Conservation (phyloP, 352 stramenopile genomes). For the Globisporangium rhizosaccharum region DNA sequence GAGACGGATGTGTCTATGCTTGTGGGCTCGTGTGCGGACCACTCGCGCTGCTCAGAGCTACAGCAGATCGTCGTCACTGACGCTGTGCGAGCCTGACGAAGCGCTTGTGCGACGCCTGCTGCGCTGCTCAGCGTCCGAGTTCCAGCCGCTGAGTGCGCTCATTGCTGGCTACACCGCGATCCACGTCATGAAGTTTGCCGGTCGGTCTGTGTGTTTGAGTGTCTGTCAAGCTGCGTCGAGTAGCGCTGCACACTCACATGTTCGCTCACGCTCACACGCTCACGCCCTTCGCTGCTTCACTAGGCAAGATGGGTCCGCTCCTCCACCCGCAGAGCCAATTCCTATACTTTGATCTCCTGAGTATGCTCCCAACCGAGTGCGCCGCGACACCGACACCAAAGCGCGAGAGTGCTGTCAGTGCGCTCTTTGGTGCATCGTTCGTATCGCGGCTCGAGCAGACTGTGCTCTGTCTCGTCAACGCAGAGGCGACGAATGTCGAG, state of each 20-base stretch:
- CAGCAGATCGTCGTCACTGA: neutral
- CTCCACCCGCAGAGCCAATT: constrained; percentile 21
- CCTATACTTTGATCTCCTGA: constrained; percentile 27
- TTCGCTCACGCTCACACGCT: neutral
- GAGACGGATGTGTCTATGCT: neutral
- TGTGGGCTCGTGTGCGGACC: neutral
- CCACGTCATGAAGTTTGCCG: constrained; percentile 26
- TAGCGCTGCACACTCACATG: no score
- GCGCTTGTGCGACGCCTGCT: constrained; percentile 14
- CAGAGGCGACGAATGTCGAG: constrained; percentile 18
- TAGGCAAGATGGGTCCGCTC: constrained; percentile 21
- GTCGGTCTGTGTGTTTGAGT: neutral
- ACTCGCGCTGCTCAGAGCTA: neutral
- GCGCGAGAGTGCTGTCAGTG: constrained; percentile 4
- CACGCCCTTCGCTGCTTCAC: neutral
- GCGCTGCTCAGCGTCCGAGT: constrained; percentile 24
- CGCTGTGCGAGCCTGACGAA: constrained; percentile 9
- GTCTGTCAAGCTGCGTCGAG: no score
- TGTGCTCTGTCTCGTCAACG: constrained; percentile 10
- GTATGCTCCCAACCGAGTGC: constrained; percentile 9
- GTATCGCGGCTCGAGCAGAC: constrained; percentile 6
- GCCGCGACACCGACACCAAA: constrained; percentile 6
- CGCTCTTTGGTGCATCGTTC: constrained; percentile 11
- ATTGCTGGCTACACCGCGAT: constrained; percentile 25
- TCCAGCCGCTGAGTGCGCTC: constrained; percentile 27